Percentiles rank a stretch among this genome's conserved stretches.
Evolutionary conservation across 176 grass and related monocot species (phyloP).

Genomic region (Eleusine indica): DNA sequence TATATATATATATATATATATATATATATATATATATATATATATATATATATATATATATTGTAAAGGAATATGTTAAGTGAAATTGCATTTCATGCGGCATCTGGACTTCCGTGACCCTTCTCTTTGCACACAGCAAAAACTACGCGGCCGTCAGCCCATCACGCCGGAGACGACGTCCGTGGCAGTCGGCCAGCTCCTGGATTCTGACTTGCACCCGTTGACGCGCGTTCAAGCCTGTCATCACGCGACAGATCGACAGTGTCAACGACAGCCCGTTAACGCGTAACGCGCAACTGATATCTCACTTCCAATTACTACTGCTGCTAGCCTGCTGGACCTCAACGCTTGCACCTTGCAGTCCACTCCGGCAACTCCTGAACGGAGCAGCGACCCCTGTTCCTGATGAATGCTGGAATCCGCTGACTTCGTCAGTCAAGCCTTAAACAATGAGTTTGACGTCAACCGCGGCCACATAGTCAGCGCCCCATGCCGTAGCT

Average conservation of each 20-base stretch:
- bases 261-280: background rate
- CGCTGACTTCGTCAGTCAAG: background rate
- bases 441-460: background rate
- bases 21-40: too few species aligned
- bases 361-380: background rate
- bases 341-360: background rate
- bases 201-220: background rate
- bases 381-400: background rate
- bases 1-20: too few species aligned
- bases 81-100: too few species aligned
- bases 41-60: too few species aligned
- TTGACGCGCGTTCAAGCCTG: background rate
- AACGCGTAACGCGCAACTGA: conserved; percentile 3
- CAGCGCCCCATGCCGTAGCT: background rate
- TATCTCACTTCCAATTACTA: background rate
- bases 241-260: background rate
- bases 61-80: too few species aligned
- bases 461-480: background rate
- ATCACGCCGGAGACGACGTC: too few species aligned
- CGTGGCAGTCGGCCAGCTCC: background rate
- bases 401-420: background rate
- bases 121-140: too few species aligned
- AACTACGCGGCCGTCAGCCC: too few species aligned
- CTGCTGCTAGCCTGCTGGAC: background rate
- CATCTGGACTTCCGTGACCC: too few species aligned